These are phyloP conservation scores for Tulasnella sp. DNA, from an alignment of 768 basidiomycete species.

Conservation along the genomic window DNA sequence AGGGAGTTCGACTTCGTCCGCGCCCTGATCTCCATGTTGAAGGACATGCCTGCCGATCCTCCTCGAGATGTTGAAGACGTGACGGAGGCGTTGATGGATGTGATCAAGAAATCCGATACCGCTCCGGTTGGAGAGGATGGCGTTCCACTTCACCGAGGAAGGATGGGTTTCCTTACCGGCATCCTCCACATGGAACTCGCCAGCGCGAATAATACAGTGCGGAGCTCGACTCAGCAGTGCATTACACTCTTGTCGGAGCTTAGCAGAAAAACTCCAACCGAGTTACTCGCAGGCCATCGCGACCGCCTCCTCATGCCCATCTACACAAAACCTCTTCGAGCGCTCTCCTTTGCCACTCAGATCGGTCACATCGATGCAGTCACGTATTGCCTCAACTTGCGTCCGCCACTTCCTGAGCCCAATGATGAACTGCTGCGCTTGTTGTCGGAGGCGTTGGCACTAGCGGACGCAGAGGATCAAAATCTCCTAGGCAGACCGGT, in stretches of 20 bases:
- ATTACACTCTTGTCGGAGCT: conserved; percentile 67
- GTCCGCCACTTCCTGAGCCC: conserved; percentile 81
- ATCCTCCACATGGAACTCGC: conserved; percentile 84
- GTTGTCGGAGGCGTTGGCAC: conserved; percentile 83
- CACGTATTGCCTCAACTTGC: conserved; percentile 80
- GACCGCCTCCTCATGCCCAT: conserved; percentile 82
- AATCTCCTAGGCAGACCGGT: conserved; percentile 64
- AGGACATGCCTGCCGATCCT: conserved; percentile 86
- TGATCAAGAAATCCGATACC: conserved; percentile 24
- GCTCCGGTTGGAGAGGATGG: conserved; percentile 4
- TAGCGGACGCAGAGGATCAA: conserved; percentile 93
- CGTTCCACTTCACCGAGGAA: not conserved
- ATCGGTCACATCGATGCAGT: conserved; percentile 98
- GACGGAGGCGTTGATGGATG: conserved; percentile 56
- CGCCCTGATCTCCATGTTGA: conserved; percentile 80
- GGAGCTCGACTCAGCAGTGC: conserved; percentile 71
- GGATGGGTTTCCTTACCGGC: conserved; percentile 53
- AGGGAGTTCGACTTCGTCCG: conserved; percentile 85
- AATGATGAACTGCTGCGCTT: conserved; percentile 88
- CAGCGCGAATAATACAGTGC: conserved; percentile 73
- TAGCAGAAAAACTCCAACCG: conserved; percentile 56
- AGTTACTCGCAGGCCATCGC: conserved; percentile 73
- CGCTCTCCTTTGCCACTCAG: conserved; percentile 87
- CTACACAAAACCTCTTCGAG: conserved; percentile 92
- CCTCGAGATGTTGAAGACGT: conserved; percentile 74